Percentiles rank a stretch among this genome's conserved stretches.
Conservation (phyloP, 257 asterid genomes). For the Misopates orontium region DNA sequence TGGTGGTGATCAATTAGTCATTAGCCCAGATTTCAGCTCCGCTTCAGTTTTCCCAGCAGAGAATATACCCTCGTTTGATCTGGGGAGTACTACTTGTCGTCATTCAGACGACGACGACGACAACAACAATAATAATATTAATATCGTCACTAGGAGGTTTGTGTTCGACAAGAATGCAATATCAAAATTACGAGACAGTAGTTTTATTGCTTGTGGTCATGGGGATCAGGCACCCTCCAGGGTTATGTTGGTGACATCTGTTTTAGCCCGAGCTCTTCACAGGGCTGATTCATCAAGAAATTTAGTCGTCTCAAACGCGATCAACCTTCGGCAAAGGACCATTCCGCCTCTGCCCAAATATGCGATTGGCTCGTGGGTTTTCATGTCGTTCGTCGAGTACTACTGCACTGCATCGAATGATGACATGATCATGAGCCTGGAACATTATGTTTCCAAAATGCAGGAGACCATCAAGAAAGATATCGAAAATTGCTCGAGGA, state of each 20-base stretch:
- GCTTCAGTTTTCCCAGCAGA: slow-evolving; percentile 12
- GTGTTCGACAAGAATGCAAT: slow-evolving; percentile 19
- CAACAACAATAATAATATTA: too few relatives aligned
- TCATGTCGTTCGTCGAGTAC: background rate
- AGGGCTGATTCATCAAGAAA: slow-evolving; percentile 5
- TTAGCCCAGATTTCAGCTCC: slow-evolving; percentile 19
- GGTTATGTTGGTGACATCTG: slow-evolving; percentile 18
- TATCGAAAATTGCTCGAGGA: slow-evolving; percentile 12
- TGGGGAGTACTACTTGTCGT: background rate
- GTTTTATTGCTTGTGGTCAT: background rate
- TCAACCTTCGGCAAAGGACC: slow-evolving; percentile 21
- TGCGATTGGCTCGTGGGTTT: slow-evolving; percentile 28
- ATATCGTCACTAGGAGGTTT: too few relatives aligned
- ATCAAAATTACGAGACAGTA: slow-evolving; percentile 7
- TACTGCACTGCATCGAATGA: too few relatives aligned
- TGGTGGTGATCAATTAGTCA: background rate
- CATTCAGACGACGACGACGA: too few relatives aligned
- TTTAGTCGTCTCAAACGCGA: background rate
- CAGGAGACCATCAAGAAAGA: slow-evolving; percentile 6
- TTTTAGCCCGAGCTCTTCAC: slow-evolving; percentile 13
- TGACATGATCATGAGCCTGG: background rate
- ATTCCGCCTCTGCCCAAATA: slow-evolving; percentile 16
- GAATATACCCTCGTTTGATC: background rate
- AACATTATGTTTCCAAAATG: slow-evolving; percentile 3
- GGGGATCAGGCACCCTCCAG: slow-evolving; percentile 17